Evolutionary conservation across 176 grass and related monocot species (phyloP), one percentile per base, ranked within the genome.

Genomic region (sorghum (Sorghum bicolor)): DNA sequence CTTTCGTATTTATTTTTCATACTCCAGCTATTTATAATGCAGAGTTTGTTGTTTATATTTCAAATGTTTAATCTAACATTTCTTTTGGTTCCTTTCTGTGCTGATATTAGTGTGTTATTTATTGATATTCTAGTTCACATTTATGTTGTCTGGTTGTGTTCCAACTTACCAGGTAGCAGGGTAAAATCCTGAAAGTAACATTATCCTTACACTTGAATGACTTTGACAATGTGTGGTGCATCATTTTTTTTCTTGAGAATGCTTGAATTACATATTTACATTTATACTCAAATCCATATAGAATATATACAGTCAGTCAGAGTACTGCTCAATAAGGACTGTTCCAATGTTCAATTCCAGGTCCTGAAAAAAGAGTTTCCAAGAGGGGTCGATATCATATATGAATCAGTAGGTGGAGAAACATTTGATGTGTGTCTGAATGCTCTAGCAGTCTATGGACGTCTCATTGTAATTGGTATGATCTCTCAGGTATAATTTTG

Each of bases 371-470:
- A 76, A 72, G 96, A 99, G 83, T 99, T 78, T 32, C 89, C 91
- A 61, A 94, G 81, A 86, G 96, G 96, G 62, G 67, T 87, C 73
- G 96, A 99, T 84, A 81, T 99, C 36, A 74, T 96, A 86, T 99
- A 99, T 78, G 96, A 99, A 96, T 99, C 96, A 71, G 96, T 99
- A 34, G 96, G 96, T 69, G 96, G 96, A 86, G 89, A 96, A 76
- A 99, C 95, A 89, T 99, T 99, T 86, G 77, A 94, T 75, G 30
- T 85, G 32, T 99, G 87, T 72, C 86, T 96, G 84, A 99, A 99
- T 94, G 96, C 91, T 22, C 81, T 99, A 17, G 86, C 91, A 88
- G 69, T 99, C 69, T 80, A 96, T 87, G 96, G 96, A 72, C 88
- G 65, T 38, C 93, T 99, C 36, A 81, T 99, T 89, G 87, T 99